Evolutionary conservation across 352 stramenopile species (phyloP).

Genomic region (Plasmopara muralis): DNA sequence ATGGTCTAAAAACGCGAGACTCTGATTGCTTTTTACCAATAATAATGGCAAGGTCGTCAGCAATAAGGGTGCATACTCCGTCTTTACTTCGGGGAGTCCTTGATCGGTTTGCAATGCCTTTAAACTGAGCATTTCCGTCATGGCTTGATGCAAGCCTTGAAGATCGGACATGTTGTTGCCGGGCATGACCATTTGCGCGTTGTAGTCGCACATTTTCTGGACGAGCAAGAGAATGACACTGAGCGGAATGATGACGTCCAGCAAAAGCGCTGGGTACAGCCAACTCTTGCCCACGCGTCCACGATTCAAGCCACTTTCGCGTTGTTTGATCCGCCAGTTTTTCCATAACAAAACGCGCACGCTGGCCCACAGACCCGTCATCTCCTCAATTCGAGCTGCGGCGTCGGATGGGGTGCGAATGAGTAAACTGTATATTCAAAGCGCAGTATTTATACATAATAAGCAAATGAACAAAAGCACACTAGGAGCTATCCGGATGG

Average conservation of each 20-base stretch:
- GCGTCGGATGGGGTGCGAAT: neutral
- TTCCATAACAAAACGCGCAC: slow-evolving; percentile 70
- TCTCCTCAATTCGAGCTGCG: slow-evolving; percentile 1
- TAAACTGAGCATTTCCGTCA: neutral
- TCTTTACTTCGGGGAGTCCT: neutral
- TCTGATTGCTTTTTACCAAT: slow-evolving; percentile 46
- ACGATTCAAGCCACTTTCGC: slow-evolving; percentile 62
- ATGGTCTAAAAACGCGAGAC: slow-evolving; percentile 50
- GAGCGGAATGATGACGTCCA: slow-evolving; percentile 63
- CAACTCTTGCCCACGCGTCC: slow-evolving; percentile 28
- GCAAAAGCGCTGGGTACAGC: slow-evolving; percentile 63
- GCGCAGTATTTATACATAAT: neutral
- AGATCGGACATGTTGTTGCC: neutral
- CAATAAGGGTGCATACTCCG: slow-evolving; percentile 26
- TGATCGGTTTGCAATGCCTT: slow-evolving; percentile 10
- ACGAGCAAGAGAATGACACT: slow-evolving; percentile 53
- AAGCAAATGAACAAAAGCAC: too few species aligned
- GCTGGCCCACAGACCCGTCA: slow-evolving; percentile 25
- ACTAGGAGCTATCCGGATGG: too few species aligned
- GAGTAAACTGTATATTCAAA: neutral
- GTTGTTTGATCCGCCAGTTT: slow-evolving; percentile 80
- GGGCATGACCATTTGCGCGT: slow-evolving; percentile 27
- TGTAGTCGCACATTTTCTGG: slow-evolving; percentile 48
- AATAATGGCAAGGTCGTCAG: slow-evolving; percentile 54
- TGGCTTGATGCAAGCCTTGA: slow-evolving; percentile 3